Conservation (phyloP, 2,329 filamentous ascomycete genomes). For the Aspergillus eucalypticola region DNA sequence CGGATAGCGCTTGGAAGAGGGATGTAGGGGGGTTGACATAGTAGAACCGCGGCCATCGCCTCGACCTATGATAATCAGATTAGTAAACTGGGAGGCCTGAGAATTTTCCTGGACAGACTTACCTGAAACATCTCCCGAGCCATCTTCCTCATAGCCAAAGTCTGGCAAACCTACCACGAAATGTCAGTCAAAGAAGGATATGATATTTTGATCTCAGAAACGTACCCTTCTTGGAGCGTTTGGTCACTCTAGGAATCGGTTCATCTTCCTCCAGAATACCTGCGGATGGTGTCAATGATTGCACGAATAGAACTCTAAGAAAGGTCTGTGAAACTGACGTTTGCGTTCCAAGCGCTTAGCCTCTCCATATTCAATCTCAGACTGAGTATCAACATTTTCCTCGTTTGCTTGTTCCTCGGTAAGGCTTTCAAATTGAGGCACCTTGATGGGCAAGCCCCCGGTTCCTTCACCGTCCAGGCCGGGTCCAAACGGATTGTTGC, state of each 20-base stretch:
- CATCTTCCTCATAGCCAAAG: conserved; percentile 37
- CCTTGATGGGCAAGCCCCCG: conserved; percentile 48
- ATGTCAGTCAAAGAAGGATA: conserved; percentile 7
- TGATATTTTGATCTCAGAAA: conserved; percentile 8
- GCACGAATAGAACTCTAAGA: not conserved
- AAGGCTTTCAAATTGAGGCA: conserved; percentile 49
- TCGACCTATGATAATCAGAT: conserved; percentile 6
- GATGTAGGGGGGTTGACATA: conserved; percentile 41
- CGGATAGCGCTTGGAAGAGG: conserved; percentile 32
- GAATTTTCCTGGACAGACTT: not conserved
- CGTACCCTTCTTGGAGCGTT: conserved; percentile 47
- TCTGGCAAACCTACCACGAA: conserved; percentile 19
- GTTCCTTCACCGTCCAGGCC: conserved; percentile 46
- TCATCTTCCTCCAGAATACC: conserved; percentile 53
- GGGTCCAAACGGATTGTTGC: conserved; percentile 84
- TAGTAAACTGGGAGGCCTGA: not conserved
- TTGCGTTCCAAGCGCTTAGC: conserved; percentile 51
- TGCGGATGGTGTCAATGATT: conserved; percentile 22
- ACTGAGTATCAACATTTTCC: conserved; percentile 52
- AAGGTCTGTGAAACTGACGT: conserved; percentile 30
- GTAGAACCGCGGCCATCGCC: conserved; percentile 32
- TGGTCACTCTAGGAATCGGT: conserved; percentile 45
- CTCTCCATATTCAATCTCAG: conserved; percentile 52
- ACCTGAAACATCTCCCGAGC: conserved; percentile 31
- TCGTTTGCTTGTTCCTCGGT: conserved; percentile 52